Base-by-base conservation (phyloP, 2,329 filamentous ascomycete genomes). In the Fusarium heterosporum region DNA sequence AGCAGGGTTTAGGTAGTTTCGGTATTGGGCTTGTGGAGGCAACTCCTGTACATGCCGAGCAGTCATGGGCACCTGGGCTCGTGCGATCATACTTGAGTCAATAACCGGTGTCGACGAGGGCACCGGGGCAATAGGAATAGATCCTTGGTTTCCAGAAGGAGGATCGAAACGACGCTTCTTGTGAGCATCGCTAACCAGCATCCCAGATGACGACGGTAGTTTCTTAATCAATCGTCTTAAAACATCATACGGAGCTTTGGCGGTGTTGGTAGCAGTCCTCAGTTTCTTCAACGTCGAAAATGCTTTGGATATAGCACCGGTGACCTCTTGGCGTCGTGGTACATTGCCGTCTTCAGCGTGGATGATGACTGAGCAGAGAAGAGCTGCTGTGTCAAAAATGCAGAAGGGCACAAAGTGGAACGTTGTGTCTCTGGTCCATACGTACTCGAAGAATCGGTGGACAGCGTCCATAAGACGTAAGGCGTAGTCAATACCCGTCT, bases 151-250 rank as follows among this genome's bases (percentile, higher is more conserved):
- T 0, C 43, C 14, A 12, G 60, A 51, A 8, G 58, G 58, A 13
- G n/a, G 34, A 8, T 50, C 58, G 11, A 38, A 64, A 3, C 60
- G 60, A 32, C 43, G 58, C 16, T 51, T 63, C 43, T 63, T 63
- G 4, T 51, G 26, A 32, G 39, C 6, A 28, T 58, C 60, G 8
- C 8, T 4, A 14, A 43, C 28, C 34, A 58, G 39, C 19, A 63
- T 50, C 28, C 32, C 45, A 29, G 25, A 29, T 28, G 39, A 30
- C 14, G 58, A 49, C 17, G 60, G 60, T 9, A 63, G 8, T 28
- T 63, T 63, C 58, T 63, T 63, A 57, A 63, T 50, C 58, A 63
- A 16, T 19, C 60, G 43, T 32, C 51, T 32, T 29, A 63, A n/a
- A 46, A 63, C 58, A 43, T 63, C 58, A 2, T 63, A 63, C 10